These are phyloP conservation scores for Stagonosporopsis vannaccii DNA, from an alignment of 2,329 filamentous ascomycete genomes.

Conservation along the genomic window DNA sequence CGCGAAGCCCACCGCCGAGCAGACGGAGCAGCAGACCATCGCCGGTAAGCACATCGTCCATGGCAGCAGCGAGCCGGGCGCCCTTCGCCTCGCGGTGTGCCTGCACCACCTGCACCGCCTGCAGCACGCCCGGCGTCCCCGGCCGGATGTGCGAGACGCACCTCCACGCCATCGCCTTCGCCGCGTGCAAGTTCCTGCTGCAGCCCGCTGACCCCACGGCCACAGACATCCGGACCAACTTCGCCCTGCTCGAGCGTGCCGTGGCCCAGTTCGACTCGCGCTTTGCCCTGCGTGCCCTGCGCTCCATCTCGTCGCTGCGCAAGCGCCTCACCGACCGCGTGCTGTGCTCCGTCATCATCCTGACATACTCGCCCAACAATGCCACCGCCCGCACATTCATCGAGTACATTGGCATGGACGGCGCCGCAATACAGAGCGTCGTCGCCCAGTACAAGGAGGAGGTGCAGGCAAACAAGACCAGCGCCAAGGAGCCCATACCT, in stretches of 20 bases:
- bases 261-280: conserved; percentile 92
- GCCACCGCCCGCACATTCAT: conserved; percentile 74
- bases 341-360: conserved; percentile 78
- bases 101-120: conserved; percentile 26
- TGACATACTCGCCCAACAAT: conserved; percentile 77
- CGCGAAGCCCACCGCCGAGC: conserved; percentile 52
- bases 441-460: conserved; percentile 70
- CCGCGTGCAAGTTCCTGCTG: conserved; percentile 38
- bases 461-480: conserved; percentile 63
- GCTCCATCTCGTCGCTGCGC: conserved; percentile 93
- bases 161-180: conserved; percentile 40
- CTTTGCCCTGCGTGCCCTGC: conserved; percentile 91
- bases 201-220: conserved; percentile 42
- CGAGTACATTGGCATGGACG: conserved; percentile 71
- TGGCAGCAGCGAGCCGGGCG: conserved; percentile 17
- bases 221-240: conserved; percentile 93
- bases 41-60: conserved; percentile 36
- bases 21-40: conserved; percentile 51
- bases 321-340: conserved; percentile 87
- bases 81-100: conserved; percentile 30
- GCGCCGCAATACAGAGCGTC: conserved; percentile 67
- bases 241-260: conserved; percentile 87
- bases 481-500: conserved; percentile 76
- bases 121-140: conserved; percentile 25
- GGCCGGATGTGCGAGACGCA: conserved; percentile 41